Percentiles rank a stretch among this genome's conserved stretches.
Conservation (phyloP, 371 early-diverging fungal genomes). For the Dentiscutata heterogama region DNA sequence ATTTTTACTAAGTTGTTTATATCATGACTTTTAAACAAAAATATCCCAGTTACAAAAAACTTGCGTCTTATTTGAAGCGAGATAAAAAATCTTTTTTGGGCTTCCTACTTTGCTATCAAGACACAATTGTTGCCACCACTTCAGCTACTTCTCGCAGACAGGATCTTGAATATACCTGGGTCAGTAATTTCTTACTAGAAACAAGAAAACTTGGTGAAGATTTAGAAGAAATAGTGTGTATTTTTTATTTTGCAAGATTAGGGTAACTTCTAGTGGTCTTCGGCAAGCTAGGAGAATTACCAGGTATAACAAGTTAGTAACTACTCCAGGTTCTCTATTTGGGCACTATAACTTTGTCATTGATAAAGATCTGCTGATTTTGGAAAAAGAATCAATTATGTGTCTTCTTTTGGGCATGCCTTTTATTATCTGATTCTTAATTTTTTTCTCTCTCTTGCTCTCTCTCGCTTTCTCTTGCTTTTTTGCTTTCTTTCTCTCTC, state of each 20-base stretch:
- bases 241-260: slow-evolving; percentile 24
- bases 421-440: slow-evolving; percentile 8
- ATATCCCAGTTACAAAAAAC: neutral
- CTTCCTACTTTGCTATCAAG: neutral
- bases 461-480: no score
- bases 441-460: neutral
- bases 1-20: neutral
- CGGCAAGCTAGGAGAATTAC: neutral
- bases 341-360: neutral
- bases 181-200: neutral
- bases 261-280: neutral
- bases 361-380: slow-evolving; percentile 3
- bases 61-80: slow-evolving; percentile 1
- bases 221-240: neutral
- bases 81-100: neutral
- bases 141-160: neutral
- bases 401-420: slow-evolving; percentile 16
- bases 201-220: neutral
- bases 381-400: neutral
- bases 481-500: no score
- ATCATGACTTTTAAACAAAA: neutral
- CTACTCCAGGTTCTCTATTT: slow-evolving; percentile 4
- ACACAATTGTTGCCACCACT: neutral
- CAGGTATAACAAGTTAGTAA: neutral
- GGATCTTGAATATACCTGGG: neutral